Conservation (phyloP, 768 basidiomycete species). For the Naganishia randhawae region DNA sequence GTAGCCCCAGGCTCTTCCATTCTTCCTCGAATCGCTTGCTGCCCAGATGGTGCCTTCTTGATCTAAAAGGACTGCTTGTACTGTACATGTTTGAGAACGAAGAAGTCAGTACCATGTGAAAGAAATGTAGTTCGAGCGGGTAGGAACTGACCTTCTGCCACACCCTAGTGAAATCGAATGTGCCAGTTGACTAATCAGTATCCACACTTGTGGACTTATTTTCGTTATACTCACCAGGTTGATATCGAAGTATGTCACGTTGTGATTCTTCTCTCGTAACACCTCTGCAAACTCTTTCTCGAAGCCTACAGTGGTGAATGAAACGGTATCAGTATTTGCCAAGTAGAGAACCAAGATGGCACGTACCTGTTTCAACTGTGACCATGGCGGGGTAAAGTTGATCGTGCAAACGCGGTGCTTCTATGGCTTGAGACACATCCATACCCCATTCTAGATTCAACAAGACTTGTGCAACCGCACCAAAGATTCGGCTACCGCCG, state of each 20-base stretch:
- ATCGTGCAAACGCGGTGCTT: constrained; percentile 76
- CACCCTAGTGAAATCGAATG: constrained; percentile 30
- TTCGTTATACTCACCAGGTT: constrained; percentile 53
- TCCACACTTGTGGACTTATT: too few relatives aligned
- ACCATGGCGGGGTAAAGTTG: constrained; percentile 67
- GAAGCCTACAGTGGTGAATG: constrained; percentile 52
- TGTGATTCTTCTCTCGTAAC: constrained; percentile 65
- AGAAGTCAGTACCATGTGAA: background rate
- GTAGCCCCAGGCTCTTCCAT: constrained; percentile 86
- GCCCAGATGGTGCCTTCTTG: constrained; percentile 63
- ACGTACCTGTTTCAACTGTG: constrained; percentile 43
- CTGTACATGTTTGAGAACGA: constrained; percentile 30
- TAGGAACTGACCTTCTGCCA: constrained; percentile 33
- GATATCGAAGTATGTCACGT: constrained; percentile 64
- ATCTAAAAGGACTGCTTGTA: constrained; percentile 63
- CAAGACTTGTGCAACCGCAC: constrained; percentile 71
- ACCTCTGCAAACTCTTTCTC: constrained; percentile 59
- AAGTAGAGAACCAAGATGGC: background rate
- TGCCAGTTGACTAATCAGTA: too few relatives aligned
- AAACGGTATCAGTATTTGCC: background rate
- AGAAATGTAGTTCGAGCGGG: background rate
- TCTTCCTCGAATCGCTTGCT: constrained; percentile 86
- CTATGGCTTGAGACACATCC: constrained; percentile 75
- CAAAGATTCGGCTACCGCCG: constrained; percentile 82
- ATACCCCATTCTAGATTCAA: constrained; percentile 71